Conservation (phyloP, 345 rosid genomes). For the Eucalyptus tenuipes region DNA sequence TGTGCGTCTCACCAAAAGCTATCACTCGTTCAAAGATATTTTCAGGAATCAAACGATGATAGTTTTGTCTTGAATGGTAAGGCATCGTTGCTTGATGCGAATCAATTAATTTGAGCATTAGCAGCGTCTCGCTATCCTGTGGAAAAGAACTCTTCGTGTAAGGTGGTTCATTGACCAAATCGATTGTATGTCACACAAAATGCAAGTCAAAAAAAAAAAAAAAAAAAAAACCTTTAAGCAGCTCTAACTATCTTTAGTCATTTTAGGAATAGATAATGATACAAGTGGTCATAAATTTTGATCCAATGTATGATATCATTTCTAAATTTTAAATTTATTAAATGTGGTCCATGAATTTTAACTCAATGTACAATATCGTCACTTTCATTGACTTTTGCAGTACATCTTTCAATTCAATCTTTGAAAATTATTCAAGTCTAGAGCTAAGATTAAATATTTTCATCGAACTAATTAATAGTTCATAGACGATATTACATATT, state of each 20-base stretch:
- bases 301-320: fast-evolving
- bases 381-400: fast-evolving
- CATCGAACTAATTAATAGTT: too few relatives aligned
- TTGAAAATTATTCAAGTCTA: too few relatives aligned
- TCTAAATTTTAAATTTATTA: too few relatives aligned
- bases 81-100: neutral
- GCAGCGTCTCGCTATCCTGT: neutral
- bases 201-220: too few relatives aligned
- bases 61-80: neutral
- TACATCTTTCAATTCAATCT: too few relatives aligned
- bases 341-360: neutral
- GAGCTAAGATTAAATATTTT: too few relatives aligned
- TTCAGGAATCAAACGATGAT: neutral
- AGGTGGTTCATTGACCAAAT: neutral
- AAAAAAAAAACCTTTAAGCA: neutral
- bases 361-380: too few relatives aligned
- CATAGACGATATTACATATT: fast-evolving
- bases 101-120: neutral
- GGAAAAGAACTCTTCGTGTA: neutral
- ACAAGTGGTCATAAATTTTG: fast-evolving
- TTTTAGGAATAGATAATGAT: neutral
- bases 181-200: neutral
- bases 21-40: neutral
- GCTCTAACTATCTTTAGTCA: neutral
- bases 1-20: neutral